These are phyloP conservation scores for Huntiella omanensis DNA, from an alignment of 2,329 filamentous ascomycete genomes.

Conservation along the genomic window DNA sequence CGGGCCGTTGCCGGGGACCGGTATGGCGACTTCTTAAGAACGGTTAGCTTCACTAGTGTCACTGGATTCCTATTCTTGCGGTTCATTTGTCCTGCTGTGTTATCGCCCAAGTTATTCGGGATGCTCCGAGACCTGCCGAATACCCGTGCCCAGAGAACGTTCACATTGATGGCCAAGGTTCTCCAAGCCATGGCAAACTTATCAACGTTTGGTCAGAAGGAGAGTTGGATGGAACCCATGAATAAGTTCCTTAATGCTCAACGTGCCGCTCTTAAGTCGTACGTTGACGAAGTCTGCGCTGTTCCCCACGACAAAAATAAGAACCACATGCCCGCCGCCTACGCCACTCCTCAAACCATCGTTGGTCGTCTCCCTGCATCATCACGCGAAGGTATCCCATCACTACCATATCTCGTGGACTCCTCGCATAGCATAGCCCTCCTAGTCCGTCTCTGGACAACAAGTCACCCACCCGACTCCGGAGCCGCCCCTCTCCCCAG, in stretches of 20 bases:
- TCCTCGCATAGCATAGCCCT: conserved; percentile 69
- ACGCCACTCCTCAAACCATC: conserved; percentile 84
- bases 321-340: conserved; percentile 35
- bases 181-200: conserved; percentile 82
- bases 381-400: conserved; percentile 80
- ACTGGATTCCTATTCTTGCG: conserved; percentile 87
- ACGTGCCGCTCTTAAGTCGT: conserved; percentile 64
- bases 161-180: conserved; percentile 84
- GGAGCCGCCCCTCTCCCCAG: conserved; percentile 18
- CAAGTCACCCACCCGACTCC: conserved; percentile 24
- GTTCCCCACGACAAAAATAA: conserved; percentile 54
- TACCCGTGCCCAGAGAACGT: conserved; percentile 62
- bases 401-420: conserved; percentile 82
- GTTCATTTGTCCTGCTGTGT: conserved; percentile 89
- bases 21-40: conserved; percentile 80
- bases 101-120: conserved; percentile 87
- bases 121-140: conserved; percentile 68
- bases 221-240: conserved; percentile 99
- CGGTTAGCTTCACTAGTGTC: conserved; percentile 81
- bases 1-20: conserved; percentile 83
- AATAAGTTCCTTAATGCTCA: conserved; percentile 66
- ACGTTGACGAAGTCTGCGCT: conserved; percentile 70
- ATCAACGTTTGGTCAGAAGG: conserved; percentile 80
- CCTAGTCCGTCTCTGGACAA: conserved; percentile 64
- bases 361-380: conserved; percentile 61